phyloP scores from a whole-genome alignment of 257 asterid species.

The Capsicum baccatum region DNA sequence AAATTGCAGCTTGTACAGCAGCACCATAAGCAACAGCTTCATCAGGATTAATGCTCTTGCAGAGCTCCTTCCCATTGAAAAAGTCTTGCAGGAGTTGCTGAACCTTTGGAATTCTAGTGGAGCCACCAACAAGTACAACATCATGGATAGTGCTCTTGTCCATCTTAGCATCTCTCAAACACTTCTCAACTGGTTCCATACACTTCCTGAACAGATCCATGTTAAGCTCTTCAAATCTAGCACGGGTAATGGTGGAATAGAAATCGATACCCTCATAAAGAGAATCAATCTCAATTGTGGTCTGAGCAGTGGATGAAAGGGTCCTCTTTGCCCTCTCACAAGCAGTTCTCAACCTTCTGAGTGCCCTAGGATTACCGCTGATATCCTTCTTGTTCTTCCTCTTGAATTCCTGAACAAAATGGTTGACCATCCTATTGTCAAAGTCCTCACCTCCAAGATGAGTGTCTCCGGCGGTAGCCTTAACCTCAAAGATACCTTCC shows the following conservation, averaged over 20 bases:
- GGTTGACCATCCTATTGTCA: constrained; percentile 28
- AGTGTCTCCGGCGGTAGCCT: constrained; percentile 71
- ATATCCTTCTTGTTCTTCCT: constrained; percentile 33
- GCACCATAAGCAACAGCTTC: constrained; percentile 93
- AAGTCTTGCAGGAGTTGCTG: constrained; percentile 65
- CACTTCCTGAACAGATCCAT: constrained; percentile 52
- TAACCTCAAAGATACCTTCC: constrained; percentile 68
- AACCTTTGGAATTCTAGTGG: constrained; percentile 52
- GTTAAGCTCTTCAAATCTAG: constrained; percentile 50
- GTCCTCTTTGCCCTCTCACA: constrained; percentile 51
- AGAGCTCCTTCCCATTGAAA: constrained; percentile 85
- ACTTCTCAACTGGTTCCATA: constrained; percentile 50
- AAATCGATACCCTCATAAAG: constrained; percentile 47
- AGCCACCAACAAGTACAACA: constrained; percentile 50
- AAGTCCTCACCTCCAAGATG: constrained; percentile 34
- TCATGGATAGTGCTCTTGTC: constrained; percentile 47
- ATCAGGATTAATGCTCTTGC: constrained; percentile 87
- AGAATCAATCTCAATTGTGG: constrained; percentile 50
- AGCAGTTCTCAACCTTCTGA: constrained; percentile 48
- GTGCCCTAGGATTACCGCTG: constrained; percentile 39
- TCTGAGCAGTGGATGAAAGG: constrained; percentile 47
- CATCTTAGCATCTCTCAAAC: constrained; percentile 49
- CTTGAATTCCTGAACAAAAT: constrained; percentile 28
- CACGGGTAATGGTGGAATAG: constrained; percentile 52
- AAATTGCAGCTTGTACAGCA: constrained; percentile 84